Base-by-base conservation (phyloP, 2,329 filamentous ascomycete species). In the Emmonsiellopsis sp. region DNA sequence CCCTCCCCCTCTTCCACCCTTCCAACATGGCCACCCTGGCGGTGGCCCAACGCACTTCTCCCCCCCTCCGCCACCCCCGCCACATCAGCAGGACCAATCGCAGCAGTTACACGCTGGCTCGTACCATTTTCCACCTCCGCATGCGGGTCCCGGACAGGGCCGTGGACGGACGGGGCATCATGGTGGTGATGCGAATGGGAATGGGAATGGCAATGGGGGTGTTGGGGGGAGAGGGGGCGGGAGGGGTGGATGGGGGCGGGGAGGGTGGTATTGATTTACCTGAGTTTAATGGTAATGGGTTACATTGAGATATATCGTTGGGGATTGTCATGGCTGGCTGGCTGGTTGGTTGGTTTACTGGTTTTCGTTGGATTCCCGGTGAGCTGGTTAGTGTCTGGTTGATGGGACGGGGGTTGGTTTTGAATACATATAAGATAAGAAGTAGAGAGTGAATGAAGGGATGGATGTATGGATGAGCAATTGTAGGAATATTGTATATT, bases 101-200 rank as follows among this genome's bases (percentile, higher is more conserved):
- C 65, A 63, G 42, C 62, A 60, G 21, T 63, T 66, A 55, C 62
- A 65, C 1, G 62, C 62, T 31, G 64, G 66, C 1, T 62, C 66
- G 14, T 62, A 66, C 55, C 62, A 63, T 46, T 68, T 67, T 32
- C 66, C 66, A 33, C 65, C 64, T 13, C 64, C 66, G 33, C 63
- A 69, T 55, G 57, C 61, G 5, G 34, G 40, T 17, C 52, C 45
- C 42, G 51, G 51, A 42, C 44, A 34, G 32, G 32, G 43, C 7
- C 33, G 17, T 9, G 46, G 46, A 13, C 34, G n/a, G 11, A 51
- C 53, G 8, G 14, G 27, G 2, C 42, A 53, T 33, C 32, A 34
- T 49, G 27, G 46, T 39, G 55, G 53, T 14, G 52, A 50, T 46
- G 50, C 32, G 36, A 34, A 47, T 34, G 53, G 51, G 8, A 49